A percentile compares a stretch with the other conserved stretches of the same genome.
phyloP scores from a whole-genome alignment of 805 yeast species.

The Candida pseudofarinosa region DNA sequence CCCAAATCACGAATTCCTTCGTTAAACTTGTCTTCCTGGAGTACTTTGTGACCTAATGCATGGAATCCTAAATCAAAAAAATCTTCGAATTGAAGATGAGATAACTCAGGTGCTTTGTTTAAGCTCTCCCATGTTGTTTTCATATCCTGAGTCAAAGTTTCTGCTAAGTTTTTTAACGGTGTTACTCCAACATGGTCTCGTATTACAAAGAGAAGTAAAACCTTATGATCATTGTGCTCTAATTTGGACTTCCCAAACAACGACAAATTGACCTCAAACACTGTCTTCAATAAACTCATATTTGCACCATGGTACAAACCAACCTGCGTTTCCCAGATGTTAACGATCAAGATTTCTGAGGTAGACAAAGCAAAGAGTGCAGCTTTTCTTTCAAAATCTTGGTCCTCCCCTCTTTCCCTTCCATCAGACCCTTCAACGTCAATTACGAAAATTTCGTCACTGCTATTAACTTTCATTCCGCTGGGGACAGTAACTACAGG shows the following conservation, averaged over 20 bases:
- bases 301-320: conserved; percentile 98
- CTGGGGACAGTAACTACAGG: conserved; percentile 25
- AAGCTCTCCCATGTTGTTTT: conserved; percentile 73
- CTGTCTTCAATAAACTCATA: conserved; percentile 92
- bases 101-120: conserved; percentile 65
- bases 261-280: conserved; percentile 89
- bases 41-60: conserved; percentile 78
- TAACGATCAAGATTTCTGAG: conserved; percentile 83
- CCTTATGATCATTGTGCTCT: conserved; percentile 45
- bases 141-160: conserved; percentile 68
- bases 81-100: conserved; percentile 55
- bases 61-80: conserved; percentile 84
- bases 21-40: conserved; percentile 69
- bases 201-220: conserved; percentile 77
- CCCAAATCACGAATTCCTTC: conserved; percentile 62
- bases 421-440: conserved; percentile 99
- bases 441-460: conserved; percentile 62
- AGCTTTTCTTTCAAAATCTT: conserved; percentile 95
- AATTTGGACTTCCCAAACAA: conserved; percentile 63
- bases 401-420: conserved; percentile 96
- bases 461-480: conserved; percentile 4
- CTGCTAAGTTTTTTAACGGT: conserved; percentile 66
- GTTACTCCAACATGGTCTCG: conserved; percentile 90
- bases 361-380: conserved; percentile 93
- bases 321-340: conserved; percentile 96